Evolutionary conservation across 2,329 filamentous ascomycete species (phyloP).

Genomic region (Stachybotrys echinatus): DNA sequence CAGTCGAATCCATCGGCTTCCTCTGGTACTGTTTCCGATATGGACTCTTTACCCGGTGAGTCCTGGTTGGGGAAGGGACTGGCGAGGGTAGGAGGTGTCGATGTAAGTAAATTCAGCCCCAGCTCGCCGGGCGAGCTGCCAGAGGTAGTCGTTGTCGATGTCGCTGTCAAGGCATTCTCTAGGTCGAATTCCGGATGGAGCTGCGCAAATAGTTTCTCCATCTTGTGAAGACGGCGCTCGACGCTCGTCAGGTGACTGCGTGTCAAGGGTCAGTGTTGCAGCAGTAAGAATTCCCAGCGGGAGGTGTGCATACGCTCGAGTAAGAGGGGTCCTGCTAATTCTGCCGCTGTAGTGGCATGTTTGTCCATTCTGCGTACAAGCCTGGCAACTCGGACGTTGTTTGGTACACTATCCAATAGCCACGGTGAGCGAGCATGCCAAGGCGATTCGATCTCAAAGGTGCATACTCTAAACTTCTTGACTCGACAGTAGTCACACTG

Average conservation of each 20-base stretch:
- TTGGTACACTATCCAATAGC: conserved; percentile 15
- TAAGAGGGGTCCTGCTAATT: conserved; percentile 16
- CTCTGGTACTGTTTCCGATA: conserved; percentile 20
- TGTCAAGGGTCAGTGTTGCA: neutral
- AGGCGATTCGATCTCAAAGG: neutral
- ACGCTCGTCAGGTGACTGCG: conserved; percentile 16
- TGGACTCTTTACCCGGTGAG: conserved; percentile 11
- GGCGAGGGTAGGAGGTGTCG: neutral
- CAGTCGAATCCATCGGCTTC: conserved; percentile 25
- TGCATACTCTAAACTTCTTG: conserved; percentile 9
- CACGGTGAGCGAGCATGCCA: neutral
- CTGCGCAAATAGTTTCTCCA: conserved; percentile 14
- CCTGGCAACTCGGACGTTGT: conserved; percentile 15
- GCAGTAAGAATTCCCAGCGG: neutral
- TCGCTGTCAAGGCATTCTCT: conserved; percentile 12
- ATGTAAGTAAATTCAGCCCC: neutral
- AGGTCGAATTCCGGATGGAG: conserved; percentile 15
- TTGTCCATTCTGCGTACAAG: conserved; percentile 14
- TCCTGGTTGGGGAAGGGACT: neutral
- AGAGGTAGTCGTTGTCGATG: neutral
- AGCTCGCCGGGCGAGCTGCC: no score
- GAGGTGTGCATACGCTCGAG: conserved; percentile 13
- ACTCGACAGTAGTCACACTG: conserved; percentile 10
- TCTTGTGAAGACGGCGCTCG: conserved; percentile 11
- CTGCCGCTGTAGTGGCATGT: conserved; percentile 19